Conservation (phyloP, 805 yeast genomes). For the Saturnispora sekii region DNA sequence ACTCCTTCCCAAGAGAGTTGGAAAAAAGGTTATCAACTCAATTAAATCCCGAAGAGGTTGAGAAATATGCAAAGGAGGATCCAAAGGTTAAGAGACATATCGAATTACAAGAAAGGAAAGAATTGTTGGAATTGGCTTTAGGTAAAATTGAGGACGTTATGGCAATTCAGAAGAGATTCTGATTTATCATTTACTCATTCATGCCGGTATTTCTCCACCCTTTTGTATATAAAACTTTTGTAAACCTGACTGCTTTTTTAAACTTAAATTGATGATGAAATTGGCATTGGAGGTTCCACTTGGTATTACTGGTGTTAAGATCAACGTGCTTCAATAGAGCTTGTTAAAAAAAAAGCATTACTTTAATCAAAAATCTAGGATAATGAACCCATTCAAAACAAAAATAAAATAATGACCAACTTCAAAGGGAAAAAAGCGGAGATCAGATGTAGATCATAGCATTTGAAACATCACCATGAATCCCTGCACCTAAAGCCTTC, state of each 20-base stretch:
- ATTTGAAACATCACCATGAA: constrained; percentile 14
- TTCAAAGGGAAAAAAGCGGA: not conserved
- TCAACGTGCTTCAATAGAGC: too few relatives aligned
- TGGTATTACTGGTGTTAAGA: too few relatives aligned
- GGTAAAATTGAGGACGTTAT: constrained; percentile 77
- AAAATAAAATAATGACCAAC: not conserved
- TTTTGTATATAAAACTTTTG: not conserved
- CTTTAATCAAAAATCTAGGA: too few relatives aligned
- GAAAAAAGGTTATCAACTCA: constrained; percentile 61
- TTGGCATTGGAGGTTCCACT: too few relatives aligned
- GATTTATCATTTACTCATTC: not conserved
- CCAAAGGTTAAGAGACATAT: constrained; percentile 84
- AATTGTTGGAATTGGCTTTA: constrained; percentile 73
- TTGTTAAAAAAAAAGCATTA: not conserved
- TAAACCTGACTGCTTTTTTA: too few relatives aligned
- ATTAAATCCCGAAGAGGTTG: constrained; percentile 69
- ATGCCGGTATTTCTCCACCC: not conserved
- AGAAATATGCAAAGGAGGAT: constrained; percentile 87
- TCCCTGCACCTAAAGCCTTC: constrained; percentile 14
- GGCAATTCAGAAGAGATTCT: constrained; percentile 43
- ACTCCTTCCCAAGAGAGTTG: constrained; percentile 89
- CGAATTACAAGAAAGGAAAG: constrained; percentile 89
- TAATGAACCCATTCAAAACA: not conserved
- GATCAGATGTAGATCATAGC: constrained; percentile 17
- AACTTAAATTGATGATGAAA: not conserved